Conservation (phyloP, 75 land plant genomes). For the Pseudotsuga menziesii region DNA sequence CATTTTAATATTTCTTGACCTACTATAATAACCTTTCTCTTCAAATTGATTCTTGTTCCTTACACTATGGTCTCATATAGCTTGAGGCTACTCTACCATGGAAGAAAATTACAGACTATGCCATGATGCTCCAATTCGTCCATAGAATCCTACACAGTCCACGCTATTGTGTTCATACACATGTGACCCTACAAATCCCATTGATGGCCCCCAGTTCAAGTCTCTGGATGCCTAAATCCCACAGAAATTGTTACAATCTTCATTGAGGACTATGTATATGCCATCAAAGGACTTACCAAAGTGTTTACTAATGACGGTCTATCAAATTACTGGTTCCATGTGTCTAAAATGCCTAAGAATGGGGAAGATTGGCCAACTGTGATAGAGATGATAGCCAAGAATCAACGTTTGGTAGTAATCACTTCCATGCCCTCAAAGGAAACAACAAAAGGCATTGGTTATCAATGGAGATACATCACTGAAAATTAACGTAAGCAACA, state of each 20-base stretch:
- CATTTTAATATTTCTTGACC: no score
- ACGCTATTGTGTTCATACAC: no score
- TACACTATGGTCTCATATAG: no score
- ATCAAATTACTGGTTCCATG: conserved; percentile 72
- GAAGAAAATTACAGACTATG: no score
- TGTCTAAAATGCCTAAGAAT: conserved; percentile 65
- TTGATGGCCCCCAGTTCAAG: no score
- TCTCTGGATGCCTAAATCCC: conserved; percentile 60
- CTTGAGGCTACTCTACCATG: no score
- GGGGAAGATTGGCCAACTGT: conserved; percentile 82
- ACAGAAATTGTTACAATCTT: conserved; percentile 76
- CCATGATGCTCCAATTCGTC: neutral
- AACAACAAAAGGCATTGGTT: conserved; percentile 71
- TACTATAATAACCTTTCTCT: no score
- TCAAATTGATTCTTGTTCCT: no score
- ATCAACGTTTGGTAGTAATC: conserved; percentile 66
- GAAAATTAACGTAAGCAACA: conserved; percentile 72
- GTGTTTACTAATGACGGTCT: conserved; percentile 64
- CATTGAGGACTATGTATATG: conserved; percentile 81
- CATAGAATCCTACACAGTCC: no score
- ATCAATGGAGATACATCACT: conserved; percentile 73
- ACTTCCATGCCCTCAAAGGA: conserved; percentile 72
- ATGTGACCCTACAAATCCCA: no score
- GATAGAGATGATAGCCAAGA: conserved; percentile 57
- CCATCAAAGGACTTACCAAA: conserved; percentile 58